Evolutionary conservation across 2,329 filamentous ascomycete genomes (phyloP), one percentile per base, ranked within the genome.

Genomic region (Aspergillus novoparasiticus): DNA sequence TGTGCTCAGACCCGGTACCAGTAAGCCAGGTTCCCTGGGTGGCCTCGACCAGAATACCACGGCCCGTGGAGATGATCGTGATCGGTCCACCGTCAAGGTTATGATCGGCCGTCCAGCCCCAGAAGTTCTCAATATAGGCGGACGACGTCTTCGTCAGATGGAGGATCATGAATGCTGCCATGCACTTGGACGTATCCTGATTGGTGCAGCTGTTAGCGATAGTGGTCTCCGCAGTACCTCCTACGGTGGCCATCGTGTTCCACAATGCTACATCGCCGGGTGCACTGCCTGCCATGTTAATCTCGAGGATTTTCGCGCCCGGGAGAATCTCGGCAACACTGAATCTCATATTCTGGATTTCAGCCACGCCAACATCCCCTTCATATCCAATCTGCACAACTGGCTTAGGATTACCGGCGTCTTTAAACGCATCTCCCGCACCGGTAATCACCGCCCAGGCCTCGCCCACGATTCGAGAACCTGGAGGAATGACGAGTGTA

Each of bases 61-160:
- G 79, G 23, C 74, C 80, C 3, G 75, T 73, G 1, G 75, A 74
- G 56, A 80, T 60, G 32, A 73, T 78, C 26, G 76, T 74, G 11
- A 69, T 64, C 14, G 68, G 63, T 0, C 69, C 68, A 1, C 81
- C 83, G 56, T 82, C 78, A 41, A 87, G 75, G 64, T 83, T 82
- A 72, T 84, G 82, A 65, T 84, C 70, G 4, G 80, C 79, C 19
- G 78, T 83, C 82, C 82, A 84, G 4, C 79, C 72, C 82, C 82
- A 82, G 60, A 82, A 75, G 67, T 87, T 86, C 70, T 88, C 85
- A 48, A 86, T 77, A 65, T 87, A 87, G 4, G 80, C 81, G 1
- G 82, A 81, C 0, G 81, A 79, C 0, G 72, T 75, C 14, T 75
- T 62, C 0, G 82, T 82, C 21, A 87, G 75, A 67, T 88, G 85